Conservation (phyloP, 2,329 filamentous ascomycete species). For the Acarospora socialis region DNA sequence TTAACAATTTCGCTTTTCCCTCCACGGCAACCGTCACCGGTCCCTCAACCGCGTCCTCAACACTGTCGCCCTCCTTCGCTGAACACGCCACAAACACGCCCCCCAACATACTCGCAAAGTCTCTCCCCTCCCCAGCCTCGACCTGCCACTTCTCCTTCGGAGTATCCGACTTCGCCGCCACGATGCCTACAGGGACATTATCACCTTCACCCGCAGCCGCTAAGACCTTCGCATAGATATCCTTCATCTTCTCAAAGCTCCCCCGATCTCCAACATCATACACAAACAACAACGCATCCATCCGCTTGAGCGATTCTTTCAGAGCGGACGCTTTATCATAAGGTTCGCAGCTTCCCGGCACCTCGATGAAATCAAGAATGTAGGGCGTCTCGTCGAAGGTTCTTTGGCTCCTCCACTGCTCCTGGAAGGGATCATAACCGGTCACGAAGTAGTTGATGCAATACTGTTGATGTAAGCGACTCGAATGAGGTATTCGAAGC, state of each 20-base stretch:
- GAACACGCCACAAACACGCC: neutral
- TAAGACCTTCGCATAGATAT: neutral
- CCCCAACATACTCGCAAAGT: neutral
- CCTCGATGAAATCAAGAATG: neutral
- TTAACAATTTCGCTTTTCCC: neutral
- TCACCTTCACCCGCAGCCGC: neutral
- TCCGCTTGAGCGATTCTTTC: neutral
- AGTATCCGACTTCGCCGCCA: neutral
- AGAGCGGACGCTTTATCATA: neutral
- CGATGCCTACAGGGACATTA: neutral
- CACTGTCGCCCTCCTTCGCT: neutral
- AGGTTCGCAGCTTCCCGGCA: neutral
- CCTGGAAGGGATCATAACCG: no score
- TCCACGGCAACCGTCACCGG: neutral
- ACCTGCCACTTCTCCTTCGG: neutral
- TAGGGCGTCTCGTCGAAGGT: neutral
- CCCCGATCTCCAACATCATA: neutral
- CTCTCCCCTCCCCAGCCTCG: neutral
- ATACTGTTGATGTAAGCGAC: no score
- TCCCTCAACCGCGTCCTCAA: neutral
- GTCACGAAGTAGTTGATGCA: no score
- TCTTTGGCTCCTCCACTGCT: no score
- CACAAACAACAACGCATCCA: neutral
- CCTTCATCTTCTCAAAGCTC: neutral
- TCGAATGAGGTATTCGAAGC: no score